Evolutionary conservation across 192 early-diverging fungal species (phyloP), one percentile per base, ranked within the genome.

Genomic region (Chytriomyces confervae): DNA sequence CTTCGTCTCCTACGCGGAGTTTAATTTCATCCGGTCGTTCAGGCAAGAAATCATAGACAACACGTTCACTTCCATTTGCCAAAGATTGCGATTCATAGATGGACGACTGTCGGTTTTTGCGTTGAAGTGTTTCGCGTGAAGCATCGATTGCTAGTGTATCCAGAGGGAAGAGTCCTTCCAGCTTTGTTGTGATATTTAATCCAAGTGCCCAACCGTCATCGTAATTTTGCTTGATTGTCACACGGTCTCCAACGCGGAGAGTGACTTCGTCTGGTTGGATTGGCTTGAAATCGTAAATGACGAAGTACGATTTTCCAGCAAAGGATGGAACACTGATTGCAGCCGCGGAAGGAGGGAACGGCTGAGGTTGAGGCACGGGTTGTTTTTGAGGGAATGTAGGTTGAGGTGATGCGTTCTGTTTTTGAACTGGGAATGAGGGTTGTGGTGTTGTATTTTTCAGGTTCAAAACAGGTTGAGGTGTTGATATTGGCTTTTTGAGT

Each of bases 111-210:
- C 43, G 72, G n/a, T 43, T 8, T 6, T n/a, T 16, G 16, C 13
- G 45, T 16, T 8, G 45, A 2, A 16, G 66, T 46, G 36, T 20
- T 23, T 46, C 43, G 1, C 47, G 18, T 23, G 29, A 36, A 36
- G 72, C 45, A 61, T 29, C 43, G 8, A 36, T 43, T 24, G 20
- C 23, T 6, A 74, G 44, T 5, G 50, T 48, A 8, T 49, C 72
- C 16, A 74, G 61, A 7, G 61, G 72, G 43, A 74, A 74, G 57
- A 74, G 63, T 13, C 72, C 72, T 74, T 74, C 50, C 61, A 18
- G 13, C 44, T 29, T n/a, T 65, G 63, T 20, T 1, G 63, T 47
- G 8, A 44, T 69, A 47, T 69, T 67, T 3, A 18, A 45, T 65
- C 74, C 74, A 65, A 24, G 43, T 64, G 23, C 74, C 74, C 74